Evolutionary conservation across 331 rosid genomes (phyloP), one percentile per base, ranked within the genome.

Genomic region (Malus hybrid): DNA sequence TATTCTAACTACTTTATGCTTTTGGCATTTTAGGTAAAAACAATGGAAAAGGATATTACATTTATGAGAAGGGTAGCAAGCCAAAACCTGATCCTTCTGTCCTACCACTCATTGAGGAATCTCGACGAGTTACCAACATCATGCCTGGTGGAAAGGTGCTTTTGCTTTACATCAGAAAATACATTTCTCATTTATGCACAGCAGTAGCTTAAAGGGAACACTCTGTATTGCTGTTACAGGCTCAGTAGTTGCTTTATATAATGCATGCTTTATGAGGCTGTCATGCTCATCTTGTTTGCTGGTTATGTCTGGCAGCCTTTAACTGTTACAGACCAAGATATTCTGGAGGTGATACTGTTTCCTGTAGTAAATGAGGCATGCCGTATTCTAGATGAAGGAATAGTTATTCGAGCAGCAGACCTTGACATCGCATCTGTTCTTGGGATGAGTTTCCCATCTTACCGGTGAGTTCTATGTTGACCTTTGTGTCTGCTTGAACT

Each of bases 361-460:
- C 99, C 99, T 3, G 83, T 89, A 65, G 99, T 92, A 60, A 95
- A 95, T 34, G 99, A 95, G 86, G 93, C 97, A 75, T 95, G 99
- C 50, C 96, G 97, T 77, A 90, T 95, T 74, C 70, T 95, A 74
- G 98, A 90, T 5, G 99, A 92, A 69, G 93, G 87, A 77, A 70
- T 95, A 69, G 96, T 89, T 69, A 82, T 90, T 64, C 92, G 96
- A 70, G 90, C 98, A 42, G 81, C 99, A 14, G 99, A 95, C 88
- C 97, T 95, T 50, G 93, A 95, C 84, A 77, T 92, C 67, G 93
- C 99, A 74, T 85, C 94, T 86, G 88, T 95, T 88, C 93, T 95
- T 56, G 99, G 98, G 83, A 95, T 95, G 99, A 92, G 99, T 85
- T 95, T 95, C 85, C 99, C 99, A 12, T 74, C 87, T 76, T 86